Evolutionary conservation across 352 stramenopile species (phyloP).

Genomic region (Phytophthora palmivora): DNA sequence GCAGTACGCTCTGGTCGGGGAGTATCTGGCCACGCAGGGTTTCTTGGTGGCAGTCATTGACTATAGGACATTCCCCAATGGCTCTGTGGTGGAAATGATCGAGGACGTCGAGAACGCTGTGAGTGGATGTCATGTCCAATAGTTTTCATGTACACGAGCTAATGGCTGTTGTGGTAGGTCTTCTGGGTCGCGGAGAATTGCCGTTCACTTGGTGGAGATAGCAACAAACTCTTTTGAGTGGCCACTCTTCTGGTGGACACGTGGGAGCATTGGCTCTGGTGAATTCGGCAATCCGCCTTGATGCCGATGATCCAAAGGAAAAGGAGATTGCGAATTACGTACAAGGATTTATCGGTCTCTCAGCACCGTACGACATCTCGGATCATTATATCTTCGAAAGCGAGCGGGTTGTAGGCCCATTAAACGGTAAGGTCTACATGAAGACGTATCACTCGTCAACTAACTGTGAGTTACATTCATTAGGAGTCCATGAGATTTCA

Average conservation of each 20-base stretch:
- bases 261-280: constrained; percentile 61
- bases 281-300: constrained; percentile 55
- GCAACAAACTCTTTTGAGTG: constrained; percentile 57
- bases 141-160: not conserved
- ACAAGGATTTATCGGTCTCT: constrained; percentile 68
- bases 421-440: constrained; percentile 37
- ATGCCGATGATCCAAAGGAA: constrained; percentile 20
- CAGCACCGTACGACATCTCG: constrained; percentile 73
- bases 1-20: constrained; percentile 75
- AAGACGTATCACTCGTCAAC: no score
- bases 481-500: constrained; percentile 77
- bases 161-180: constrained; percentile 40
- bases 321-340: constrained; percentile 48
- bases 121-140: constrained; percentile 7
- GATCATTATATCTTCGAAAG: constrained; percentile 82
- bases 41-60: constrained; percentile 90
- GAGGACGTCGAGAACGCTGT: constrained; percentile 86
- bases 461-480: no score
- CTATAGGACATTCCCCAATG: constrained; percentile 91
- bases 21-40: constrained; percentile 60
- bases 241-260: constrained; percentile 74
- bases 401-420: constrained; percentile 54
- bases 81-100: constrained; percentile 88
- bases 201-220: constrained; percentile 56
- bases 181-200: constrained; percentile 64